A percentile compares a stretch with the other conserved stretches of the same genome.
Evolutionary conservation across 768 basidiomycete species (phyloP).

Genomic region (Russula sp.): DNA sequence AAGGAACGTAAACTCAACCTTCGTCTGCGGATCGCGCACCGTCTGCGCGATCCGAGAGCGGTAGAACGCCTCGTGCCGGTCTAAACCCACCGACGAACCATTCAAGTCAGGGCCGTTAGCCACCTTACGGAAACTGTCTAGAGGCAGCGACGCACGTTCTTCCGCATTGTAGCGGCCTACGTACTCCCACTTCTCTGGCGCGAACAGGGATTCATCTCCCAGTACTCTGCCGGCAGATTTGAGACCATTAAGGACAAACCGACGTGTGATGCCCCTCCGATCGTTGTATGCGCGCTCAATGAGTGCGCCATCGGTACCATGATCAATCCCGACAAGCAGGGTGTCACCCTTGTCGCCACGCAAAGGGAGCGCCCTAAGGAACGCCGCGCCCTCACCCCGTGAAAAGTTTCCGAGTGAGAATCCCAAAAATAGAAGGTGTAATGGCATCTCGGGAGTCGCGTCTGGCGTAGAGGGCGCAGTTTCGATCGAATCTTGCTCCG

Average conservation of each 20-base stretch:
- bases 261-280: conserved; percentile 57
- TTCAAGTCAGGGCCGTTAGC: background rate
- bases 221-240: conserved; percentile 60
- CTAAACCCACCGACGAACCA: conserved; percentile 32
- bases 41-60: conserved; percentile 57
- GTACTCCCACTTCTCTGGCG: conserved; percentile 71
- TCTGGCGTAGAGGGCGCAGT: conserved; percentile 46
- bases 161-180: conserved; percentile 52
- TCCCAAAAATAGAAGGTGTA: conserved; percentile 88
- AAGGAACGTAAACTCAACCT: conserved; percentile 46
- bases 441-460: conserved; percentile 36
- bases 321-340: conserved; percentile 86
- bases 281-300: conserved; percentile 91
- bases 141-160: conserved; percentile 34
- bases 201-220: conserved; percentile 60
- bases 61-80: conserved; percentile 82
- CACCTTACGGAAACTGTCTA: background rate
- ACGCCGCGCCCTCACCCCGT: conserved; percentile 58
- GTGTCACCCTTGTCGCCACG: conserved; percentile 73
- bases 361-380: conserved; percentile 75
- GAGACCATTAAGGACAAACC: conserved; percentile 86
- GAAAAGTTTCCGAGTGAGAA: conserved; percentile 89
- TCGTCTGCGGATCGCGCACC: conserved; percentile 44
- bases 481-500: conserved; percentile 22
- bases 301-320: conserved; percentile 58